phyloP scores from a whole-genome alignment of 176 grass and related monocot species.

The Musa beccarii region DNA sequence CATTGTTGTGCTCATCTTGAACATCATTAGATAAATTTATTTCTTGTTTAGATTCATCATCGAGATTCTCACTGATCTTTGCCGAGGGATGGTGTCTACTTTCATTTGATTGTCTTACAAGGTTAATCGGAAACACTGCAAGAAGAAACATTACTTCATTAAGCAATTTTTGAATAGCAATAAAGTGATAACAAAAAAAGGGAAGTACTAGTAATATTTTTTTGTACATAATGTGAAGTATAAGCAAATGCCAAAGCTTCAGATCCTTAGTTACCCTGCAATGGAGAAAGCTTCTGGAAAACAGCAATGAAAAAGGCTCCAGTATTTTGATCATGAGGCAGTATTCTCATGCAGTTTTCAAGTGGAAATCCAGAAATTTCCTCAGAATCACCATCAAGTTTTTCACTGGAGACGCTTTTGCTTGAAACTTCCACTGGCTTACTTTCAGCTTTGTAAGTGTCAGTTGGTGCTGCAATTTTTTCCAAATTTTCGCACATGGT shows the following conservation, averaged over 20 bases:
- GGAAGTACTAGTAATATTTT: background rate
- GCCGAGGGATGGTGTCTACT: slow-evolving; percentile 20
- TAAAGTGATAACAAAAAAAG: background rate
- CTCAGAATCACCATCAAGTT: slow-evolving; percentile 18
- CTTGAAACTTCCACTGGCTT: slow-evolving; percentile 20
- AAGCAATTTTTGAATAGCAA: background rate
- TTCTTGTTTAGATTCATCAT: slow-evolving; percentile 22
- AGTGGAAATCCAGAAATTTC: slow-evolving; percentile 71
- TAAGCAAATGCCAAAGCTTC: slow-evolving; percentile 1
- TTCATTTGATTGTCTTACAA: slow-evolving; percentile 31
- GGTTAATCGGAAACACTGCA: slow-evolving; percentile 37
- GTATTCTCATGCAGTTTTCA: slow-evolving; percentile 83
- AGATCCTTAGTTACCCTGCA: slow-evolving; percentile 46
- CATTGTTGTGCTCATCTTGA: slow-evolving; percentile 16
- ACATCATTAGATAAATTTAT: slow-evolving; percentile 31
- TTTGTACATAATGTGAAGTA: background rate
- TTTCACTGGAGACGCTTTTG: slow-evolving; percentile 13
- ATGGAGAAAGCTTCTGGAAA: slow-evolving; percentile 56
- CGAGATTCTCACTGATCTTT: slow-evolving; percentile 19
- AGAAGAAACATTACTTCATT: background rate
- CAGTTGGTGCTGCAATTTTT: slow-evolving; percentile 5
- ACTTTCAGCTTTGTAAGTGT: slow-evolving; percentile 18
- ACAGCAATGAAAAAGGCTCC: slow-evolving; percentile 96
- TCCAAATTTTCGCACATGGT: slow-evolving; percentile 3
- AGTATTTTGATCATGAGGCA: slow-evolving; percentile 93